Base-by-base conservation (phyloP, 169 alveolate species). In the Amoebophrya sp. region DNA sequence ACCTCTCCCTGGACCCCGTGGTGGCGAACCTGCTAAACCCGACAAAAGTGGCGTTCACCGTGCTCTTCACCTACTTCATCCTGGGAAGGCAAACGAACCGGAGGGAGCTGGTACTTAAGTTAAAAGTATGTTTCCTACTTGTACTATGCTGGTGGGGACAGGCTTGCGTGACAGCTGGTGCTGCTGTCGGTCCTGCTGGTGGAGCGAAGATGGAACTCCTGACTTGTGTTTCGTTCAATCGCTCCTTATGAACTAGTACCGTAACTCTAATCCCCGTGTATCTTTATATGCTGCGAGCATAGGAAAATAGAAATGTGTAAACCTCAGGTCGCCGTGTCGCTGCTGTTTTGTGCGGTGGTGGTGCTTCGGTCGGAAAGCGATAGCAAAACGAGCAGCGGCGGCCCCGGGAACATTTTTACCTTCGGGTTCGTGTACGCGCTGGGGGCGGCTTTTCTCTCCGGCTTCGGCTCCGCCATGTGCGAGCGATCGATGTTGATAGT, bases 1-100 rank as follows among this genome's bases (percentile, higher is more conserved):
- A n/a, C 41, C 90, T 41, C 18, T 0, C 29, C 41, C 90, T 88
- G n/a, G 90, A 88, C 20, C 90, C 90, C 26, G 45, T 88, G 0
- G 90, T 88, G n/a, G 20, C 45, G 13, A 88, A 88, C 38, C 41
- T 88, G 69, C 78, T 88, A 13, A 88, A 88, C 70, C 90, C 45
- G 70, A 88, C 90, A 0, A 88, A 88, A 58, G 78, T 58, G 78
- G 78, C 78, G 5, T 58, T 58, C 23, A 58, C 78, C 78, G 78
- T 58, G 10, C 23, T 58, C 23, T 58, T 58, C 23, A 58, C 78
- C 34, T 58, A 58, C 23, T n/a, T 58, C 78, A 23, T 58, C 38
- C 34, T 58, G 4, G 78, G 78, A 1, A 2, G 78, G 7, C 78
- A 16, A 58, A 58, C 78, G 23, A 58, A 58, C 78, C 29, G 29